phyloP scores from a whole-genome alignment of 2,329 filamentous ascomycete species.

The Trichoderma koningii region DNA sequence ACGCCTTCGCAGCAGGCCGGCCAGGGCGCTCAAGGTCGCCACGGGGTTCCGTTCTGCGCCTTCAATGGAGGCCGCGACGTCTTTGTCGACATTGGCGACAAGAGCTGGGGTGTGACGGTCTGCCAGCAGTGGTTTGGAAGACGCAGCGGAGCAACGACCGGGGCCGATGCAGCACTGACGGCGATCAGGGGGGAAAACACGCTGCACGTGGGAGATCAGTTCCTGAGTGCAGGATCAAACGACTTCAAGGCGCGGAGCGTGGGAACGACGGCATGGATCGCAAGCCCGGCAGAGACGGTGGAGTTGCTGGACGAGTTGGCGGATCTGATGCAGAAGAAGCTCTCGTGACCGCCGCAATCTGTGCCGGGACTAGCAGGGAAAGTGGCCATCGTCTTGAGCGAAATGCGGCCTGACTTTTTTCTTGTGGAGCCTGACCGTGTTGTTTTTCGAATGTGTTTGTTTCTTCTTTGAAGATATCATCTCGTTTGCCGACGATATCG shows the following conservation, averaged over 20 bases:
- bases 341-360: conserved; percentile 29
- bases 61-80: conserved; percentile 98
- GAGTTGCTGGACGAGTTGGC: conserved; percentile 82
- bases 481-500: no score
- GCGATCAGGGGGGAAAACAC: conserved; percentile 73
- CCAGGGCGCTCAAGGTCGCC: conserved; percentile 16
- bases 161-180: conserved; percentile 29
- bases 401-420: not conserved
- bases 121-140: conserved; percentile 88
- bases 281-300: conserved; percentile 87
- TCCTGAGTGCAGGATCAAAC: conserved; percentile 90
- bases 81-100: conserved; percentile 98
- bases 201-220: conserved; percentile 95
- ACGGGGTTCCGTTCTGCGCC: conserved; percentile 81
- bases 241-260: conserved; percentile 94
- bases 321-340: conserved; percentile 50
- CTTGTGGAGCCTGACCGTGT: not conserved
- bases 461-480: not conserved
- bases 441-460: not conserved
- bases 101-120: conserved; percentile 90
- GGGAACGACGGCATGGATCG: conserved; percentile 96
- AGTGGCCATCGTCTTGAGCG: not conserved
- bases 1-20: conserved; percentile 37
- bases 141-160: conserved; percentile 13
- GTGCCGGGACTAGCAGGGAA: not conserved